A percentile compares a stretch with the other conserved stretches of the same genome.
Evolutionary conservation across 352 stramenopile species (phyloP).

Genomic region (Lagenidium giganteum): DNA sequence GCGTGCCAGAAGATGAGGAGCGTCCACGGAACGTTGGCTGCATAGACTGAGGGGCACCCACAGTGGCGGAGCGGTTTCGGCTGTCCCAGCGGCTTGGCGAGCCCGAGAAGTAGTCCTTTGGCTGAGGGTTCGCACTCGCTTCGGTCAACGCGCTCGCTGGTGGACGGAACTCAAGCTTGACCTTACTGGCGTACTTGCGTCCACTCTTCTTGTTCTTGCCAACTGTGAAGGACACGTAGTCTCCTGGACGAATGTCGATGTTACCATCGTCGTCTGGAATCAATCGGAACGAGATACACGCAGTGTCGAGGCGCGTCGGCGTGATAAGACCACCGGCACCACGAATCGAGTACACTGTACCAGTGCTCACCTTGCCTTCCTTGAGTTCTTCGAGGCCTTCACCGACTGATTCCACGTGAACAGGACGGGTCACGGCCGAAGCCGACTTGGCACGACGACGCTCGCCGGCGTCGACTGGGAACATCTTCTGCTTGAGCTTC

Average conservation of each 20-base stretch:
- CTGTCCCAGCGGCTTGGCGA: constrained; percentile 20
- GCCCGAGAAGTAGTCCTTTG: constrained; percentile 21
- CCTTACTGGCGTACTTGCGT: constrained; percentile 85
- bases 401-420: constrained; percentile 79
- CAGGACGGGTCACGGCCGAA: constrained; percentile 56
- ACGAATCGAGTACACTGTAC: constrained; percentile 84
- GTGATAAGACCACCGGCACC: constrained; percentile 80
- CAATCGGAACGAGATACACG: constrained; percentile 84
- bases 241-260: constrained; percentile 77
- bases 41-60: constrained; percentile 8
- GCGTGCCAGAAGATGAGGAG: constrained; percentile 12
- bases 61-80: constrained; percentile 21
- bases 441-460: constrained; percentile 78
- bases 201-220: constrained; percentile 89
- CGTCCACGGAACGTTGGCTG: constrained; percentile 20
- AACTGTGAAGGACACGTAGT: constrained; percentile 87
- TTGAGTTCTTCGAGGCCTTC: constrained; percentile 81
- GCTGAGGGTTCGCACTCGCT: constrained; percentile 4
- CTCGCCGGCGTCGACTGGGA: constrained; percentile 70
- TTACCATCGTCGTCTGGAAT: constrained; percentile 85
- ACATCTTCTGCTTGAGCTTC: constrained; percentile 89
- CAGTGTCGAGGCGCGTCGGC: constrained; percentile 74
- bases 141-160: constrained; percentile 32
- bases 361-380: constrained; percentile 85
- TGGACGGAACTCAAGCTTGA: constrained; percentile 85